phyloP scores from a whole-genome alignment of 257 asterid species.

The Scutellaria galericulata region DNA sequence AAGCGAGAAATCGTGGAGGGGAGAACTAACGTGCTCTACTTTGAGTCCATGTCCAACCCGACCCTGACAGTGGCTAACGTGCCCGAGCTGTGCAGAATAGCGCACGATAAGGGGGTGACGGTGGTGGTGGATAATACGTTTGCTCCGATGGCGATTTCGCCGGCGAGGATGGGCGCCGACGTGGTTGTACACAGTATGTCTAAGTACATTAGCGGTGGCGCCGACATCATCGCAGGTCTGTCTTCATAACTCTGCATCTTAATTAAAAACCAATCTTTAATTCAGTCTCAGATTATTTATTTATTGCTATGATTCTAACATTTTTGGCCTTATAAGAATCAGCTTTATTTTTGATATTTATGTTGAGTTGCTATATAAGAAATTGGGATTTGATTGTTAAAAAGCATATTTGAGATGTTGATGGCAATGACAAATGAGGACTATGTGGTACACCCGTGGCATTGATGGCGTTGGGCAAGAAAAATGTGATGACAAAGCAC shows the following conservation, averaged over 20 bases:
- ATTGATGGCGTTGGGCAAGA: constrained; percentile 16
- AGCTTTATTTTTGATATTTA: not conserved
- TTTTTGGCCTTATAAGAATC: not conserved
- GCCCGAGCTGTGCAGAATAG: constrained; percentile 81
- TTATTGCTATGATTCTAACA: no score
- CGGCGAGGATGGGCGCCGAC: constrained; percentile 89
- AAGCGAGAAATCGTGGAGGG: constrained; percentile 64
- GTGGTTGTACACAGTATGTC: constrained; percentile 92
- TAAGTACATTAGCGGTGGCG: constrained; percentile 92
- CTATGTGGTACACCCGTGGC: constrained; percentile 21
- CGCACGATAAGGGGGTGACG: constrained; percentile 81
- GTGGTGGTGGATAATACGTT: constrained; percentile 94
- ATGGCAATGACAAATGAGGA: constrained; percentile 22
- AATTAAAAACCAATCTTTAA: not conserved
- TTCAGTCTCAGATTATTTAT: not conserved
- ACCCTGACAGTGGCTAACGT: constrained; percentile 84
- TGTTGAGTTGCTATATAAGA: constrained; percentile 7
- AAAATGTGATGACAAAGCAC: not conserved
- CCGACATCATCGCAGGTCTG: constrained; percentile 90
- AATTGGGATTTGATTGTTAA: constrained; percentile 6
- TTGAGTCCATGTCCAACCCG: constrained; percentile 83
- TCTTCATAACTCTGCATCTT: not conserved
- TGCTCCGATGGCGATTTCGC: constrained; percentile 95
- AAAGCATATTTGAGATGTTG: not conserved
- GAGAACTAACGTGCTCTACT: constrained; percentile 72